These are phyloP conservation scores for Xylariales sp. DNA, from an alignment of 2,329 filamentous ascomycete genomes.

Conservation along the genomic window DNA sequence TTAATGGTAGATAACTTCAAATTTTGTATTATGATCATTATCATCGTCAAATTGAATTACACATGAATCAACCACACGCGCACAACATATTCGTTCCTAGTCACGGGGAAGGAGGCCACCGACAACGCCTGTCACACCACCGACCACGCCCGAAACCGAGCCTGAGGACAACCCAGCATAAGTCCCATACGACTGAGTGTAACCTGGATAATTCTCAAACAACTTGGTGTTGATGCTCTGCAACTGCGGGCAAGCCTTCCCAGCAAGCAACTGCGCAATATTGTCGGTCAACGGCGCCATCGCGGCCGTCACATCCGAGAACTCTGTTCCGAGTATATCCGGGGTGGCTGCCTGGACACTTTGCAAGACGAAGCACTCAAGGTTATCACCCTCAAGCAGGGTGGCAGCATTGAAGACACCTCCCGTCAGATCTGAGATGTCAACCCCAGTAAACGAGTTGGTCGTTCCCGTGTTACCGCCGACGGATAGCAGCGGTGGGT, in stretches of 20 bases:
- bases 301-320: background rate
- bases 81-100: too few species aligned
- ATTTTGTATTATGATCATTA: too few species aligned
- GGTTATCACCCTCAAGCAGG: constrained; percentile 27
- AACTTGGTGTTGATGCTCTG: too few species aligned
- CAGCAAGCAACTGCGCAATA: background rate
- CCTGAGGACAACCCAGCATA: background rate
- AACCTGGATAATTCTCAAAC: too few species aligned
- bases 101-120: background rate
- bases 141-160: background rate
- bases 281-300: background rate
- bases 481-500: constrained; percentile 16
- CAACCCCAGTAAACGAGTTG: constrained; percentile 21
- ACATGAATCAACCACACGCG: too few species aligned
- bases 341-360: background rate
- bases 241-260: background rate
- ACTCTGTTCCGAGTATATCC: background rate
- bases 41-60: too few species aligned
- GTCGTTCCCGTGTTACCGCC: constrained; percentile 25
- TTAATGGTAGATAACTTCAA: too few species aligned
- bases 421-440: constrained; percentile 21
- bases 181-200: background rate
- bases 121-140: background rate
- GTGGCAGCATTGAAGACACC: constrained; percentile 18
- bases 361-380: constrained; percentile 23